Percentiles rank a stretch among this genome's conserved stretches.
Evolutionary conservation across 2,329 filamentous ascomycete species (phyloP).

Genomic region (Aspergillus piperis): DNA sequence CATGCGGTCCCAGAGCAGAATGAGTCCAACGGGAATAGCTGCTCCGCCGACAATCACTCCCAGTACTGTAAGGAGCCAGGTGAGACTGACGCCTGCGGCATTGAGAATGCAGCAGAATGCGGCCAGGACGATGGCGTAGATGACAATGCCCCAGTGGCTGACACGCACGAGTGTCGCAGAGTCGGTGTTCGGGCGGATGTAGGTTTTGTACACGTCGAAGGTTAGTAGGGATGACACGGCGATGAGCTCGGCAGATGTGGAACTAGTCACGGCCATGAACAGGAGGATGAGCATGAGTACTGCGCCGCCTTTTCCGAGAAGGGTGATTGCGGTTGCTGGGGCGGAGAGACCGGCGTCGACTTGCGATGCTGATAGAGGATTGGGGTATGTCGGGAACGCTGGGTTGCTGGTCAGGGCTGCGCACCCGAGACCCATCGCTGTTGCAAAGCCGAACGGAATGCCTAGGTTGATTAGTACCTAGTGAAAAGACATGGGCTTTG

Average conservation of each 20-base stretch:
- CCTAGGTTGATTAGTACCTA: conserved; percentile 5
- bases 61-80: conserved; percentile 44
- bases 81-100: conserved; percentile 39
- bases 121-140: conserved; percentile 52
- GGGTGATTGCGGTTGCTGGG: conserved; percentile 35
- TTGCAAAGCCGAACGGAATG: conserved; percentile 55
- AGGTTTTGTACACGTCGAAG: conserved; percentile 56
- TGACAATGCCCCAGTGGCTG: conserved; percentile 53
- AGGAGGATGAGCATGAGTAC: conserved; percentile 36
- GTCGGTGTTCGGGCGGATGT: conserved; percentile 48
- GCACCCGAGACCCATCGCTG: conserved; percentile 50
- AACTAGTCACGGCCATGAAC: conserved; percentile 48
- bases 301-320: conserved; percentile 42
- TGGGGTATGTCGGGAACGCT: conserved; percentile 55
- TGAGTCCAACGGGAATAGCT: conserved; percentile 38
- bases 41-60: conserved; percentile 46
- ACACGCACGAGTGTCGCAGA: conserved; percentile 52
- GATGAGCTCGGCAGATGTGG: conserved; percentile 54
- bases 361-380: conserved; percentile 28
- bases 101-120: conserved; percentile 38
- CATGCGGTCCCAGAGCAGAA: conserved; percentile 44
- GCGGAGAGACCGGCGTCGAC: conserved; percentile 39
- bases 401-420: conserved; percentile 49
- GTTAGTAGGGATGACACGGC: conserved; percentile 55
- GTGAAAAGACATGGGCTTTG: background rate